Base-by-base conservation (phyloP, 2,329 filamentous ascomycete genomes). In the Colletotrichum sp. region DNA sequence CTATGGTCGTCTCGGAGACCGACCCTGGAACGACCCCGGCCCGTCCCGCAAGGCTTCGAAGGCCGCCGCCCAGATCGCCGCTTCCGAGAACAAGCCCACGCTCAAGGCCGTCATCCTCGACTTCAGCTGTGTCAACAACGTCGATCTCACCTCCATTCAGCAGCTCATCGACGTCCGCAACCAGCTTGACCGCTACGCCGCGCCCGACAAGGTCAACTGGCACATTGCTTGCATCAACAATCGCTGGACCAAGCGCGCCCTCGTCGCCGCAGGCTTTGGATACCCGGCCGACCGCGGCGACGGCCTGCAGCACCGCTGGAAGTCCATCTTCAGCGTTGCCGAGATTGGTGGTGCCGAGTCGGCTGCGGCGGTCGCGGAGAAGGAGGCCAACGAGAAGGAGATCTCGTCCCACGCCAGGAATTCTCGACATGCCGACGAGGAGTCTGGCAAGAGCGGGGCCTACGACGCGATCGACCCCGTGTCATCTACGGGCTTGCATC, bases 181-280 rank as follows among this genome's bases (percentile, higher is more conserved):
- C 84, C 96, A 98, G 83, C 92, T 99, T 30, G 96, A 98, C 83
- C 90, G 92, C 24, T 98, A 98, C 82, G 91, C 95, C 1, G 85
- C 93, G 0, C 96, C 96, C 0, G 92, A 96, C 24, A 89, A 90
- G 4, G 96, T 99, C 6, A 95, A 98, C 83, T 99, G 96, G 96
- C 97, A 99, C 85, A 93, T 99, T 78, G 95, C 96, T n/a, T 94
- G 93, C 85, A 94, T 99, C 87, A 96, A 93, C 86, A 98, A 97
- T 88, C 92, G 95, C 73, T 98, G 96, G 96, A 96, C 96, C 28
- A 98, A 98, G 87, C 94, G 96, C 36, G 96, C 95, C 6, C 92
- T 99, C 59, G 94, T 93, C 6, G 92, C 95, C 3, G 96, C 94
- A 28, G 96, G 96, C 15, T 99, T 99, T 81, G 96, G 96, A 3